A percentile compares a stretch with the other conserved stretches of the same genome.
Conservation (phyloP, 805 yeast genomes). For the Zygosaccharomyces rouxii region DNA sequence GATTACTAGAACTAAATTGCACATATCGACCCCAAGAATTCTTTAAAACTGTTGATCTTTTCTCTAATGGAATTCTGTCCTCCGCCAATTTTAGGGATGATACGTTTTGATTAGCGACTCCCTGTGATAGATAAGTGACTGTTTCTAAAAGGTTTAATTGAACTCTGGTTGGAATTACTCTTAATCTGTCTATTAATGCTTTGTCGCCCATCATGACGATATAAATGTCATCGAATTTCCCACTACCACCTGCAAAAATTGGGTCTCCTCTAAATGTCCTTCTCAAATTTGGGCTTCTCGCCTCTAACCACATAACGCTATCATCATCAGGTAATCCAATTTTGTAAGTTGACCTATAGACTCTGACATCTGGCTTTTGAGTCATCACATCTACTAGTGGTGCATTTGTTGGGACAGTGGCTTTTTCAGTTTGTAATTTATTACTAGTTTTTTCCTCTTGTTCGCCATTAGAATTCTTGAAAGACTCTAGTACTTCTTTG, state of each 20-base stretch:
- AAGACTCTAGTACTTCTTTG: neutral
- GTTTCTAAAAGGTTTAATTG: slow-evolving; percentile 30
- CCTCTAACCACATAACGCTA: slow-evolving; percentile 27
- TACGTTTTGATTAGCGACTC: slow-evolving; percentile 29
- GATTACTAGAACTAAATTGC: slow-evolving; percentile 7
- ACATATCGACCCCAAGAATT: slow-evolving; percentile 3
- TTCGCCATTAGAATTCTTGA: neutral
- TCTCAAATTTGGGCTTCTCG: slow-evolving; percentile 19
- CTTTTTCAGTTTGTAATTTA: slow-evolving; percentile 8
- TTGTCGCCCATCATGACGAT: slow-evolving; percentile 16
- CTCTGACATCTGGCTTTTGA: slow-evolving; percentile 6
- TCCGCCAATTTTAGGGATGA: slow-evolving; percentile 29
- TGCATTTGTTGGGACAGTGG: neutral
- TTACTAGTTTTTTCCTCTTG: slow-evolving; percentile 5
- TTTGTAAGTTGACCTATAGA: slow-evolving; percentile 18
- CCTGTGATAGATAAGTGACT: slow-evolving; percentile 30
- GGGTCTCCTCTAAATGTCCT: slow-evolving; percentile 24
- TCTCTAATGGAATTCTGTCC: slow-evolving; percentile 8
- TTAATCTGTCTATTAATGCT: slow-evolving; percentile 8
- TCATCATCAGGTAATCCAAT: slow-evolving; percentile 21
- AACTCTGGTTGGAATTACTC: slow-evolving; percentile 17
- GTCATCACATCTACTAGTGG: slow-evolving; percentile 4
- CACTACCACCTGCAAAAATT: slow-evolving; percentile 24
- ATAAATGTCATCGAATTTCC: slow-evolving; percentile 25
- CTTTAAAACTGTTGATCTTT: neutral